These are phyloP conservation scores for Lactuca sativa DNA, from an alignment of 129 eudicot genomes.

Conservation along the genomic window DNA sequence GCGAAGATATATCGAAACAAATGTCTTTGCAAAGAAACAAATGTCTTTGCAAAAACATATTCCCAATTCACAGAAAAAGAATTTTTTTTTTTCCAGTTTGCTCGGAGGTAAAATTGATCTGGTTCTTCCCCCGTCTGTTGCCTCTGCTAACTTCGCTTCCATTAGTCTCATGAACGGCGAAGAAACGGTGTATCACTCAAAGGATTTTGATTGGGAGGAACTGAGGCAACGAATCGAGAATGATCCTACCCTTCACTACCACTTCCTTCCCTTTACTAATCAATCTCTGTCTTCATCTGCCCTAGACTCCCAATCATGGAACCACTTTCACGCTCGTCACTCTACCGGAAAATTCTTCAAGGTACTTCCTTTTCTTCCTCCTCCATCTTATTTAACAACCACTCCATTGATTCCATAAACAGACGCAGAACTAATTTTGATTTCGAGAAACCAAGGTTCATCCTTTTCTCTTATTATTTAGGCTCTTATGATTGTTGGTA, in stretches of 20 bases:
- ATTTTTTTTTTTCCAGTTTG: too few species aligned
- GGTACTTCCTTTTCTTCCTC: slow-evolving; percentile 33
- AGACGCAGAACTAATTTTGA: not conserved
- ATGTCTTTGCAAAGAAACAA: too few species aligned
- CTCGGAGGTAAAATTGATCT: not conserved
- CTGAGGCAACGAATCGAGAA: slow-evolving; percentile 49
- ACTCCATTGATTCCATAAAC: not conserved
- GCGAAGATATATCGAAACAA: too few species aligned
- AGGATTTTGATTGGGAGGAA: slow-evolving; percentile 82
- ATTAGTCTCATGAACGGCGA: slow-evolving; percentile 13
- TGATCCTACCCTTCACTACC: slow-evolving; percentile 55
- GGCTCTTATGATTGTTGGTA: slow-evolving; percentile 1
- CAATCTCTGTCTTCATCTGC: slow-evolving; percentile 29
- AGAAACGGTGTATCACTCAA: slow-evolving; percentile 64
- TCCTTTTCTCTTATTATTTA: not conserved
- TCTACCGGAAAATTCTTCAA: slow-evolving; percentile 93
- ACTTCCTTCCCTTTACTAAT: slow-evolving; percentile 34
- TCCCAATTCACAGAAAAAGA: too few species aligned
- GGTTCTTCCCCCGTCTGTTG: not conserved
- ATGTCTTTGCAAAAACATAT: too few species aligned
- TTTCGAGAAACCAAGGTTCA: not conserved
- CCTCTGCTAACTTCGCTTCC: not conserved
- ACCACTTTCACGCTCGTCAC: slow-evolving; percentile 78
- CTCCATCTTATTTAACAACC: not conserved
- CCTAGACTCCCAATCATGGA: slow-evolving; percentile 68